Evolutionary conservation across 768 basidiomycete species (phyloP).

Genomic region (Pilatotrama ljubarskyi): DNA sequence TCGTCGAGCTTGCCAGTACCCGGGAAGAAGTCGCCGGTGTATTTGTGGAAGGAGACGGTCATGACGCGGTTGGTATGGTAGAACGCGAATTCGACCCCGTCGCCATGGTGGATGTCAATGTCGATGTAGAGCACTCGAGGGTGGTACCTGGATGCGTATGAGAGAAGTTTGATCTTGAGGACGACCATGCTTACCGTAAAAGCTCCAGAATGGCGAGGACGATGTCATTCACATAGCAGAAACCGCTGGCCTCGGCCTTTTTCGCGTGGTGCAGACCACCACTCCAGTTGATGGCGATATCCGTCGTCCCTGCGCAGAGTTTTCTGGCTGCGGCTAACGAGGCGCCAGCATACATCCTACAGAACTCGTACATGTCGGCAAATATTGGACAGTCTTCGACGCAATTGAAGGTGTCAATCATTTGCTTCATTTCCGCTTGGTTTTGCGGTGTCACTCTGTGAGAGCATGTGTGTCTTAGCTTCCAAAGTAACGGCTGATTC

Average conservation of each 20-base stretch:
- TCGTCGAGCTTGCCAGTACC: slow-evolving; percentile 96
- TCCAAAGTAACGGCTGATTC: no score
- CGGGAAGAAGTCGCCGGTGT: slow-evolving; percentile 97
- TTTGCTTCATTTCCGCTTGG: slow-evolving; percentile 64
- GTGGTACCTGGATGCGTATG: slow-evolving; percentile 61
- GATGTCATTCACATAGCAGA: slow-evolving; percentile 98
- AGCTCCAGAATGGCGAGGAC: slow-evolving; percentile 93
- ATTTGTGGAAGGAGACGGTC: slow-evolving; percentile 99
- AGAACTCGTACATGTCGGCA: slow-evolving; percentile 92
- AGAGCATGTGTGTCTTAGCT: no score
- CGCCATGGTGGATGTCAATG: slow-evolving; percentile 98
- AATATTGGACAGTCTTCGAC: slow-evolving; percentile 98
- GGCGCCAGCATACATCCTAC: slow-evolving; percentile 89
- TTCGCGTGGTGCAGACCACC: slow-evolving; percentile 98
- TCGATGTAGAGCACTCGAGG: slow-evolving; percentile 97
- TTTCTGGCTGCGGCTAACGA: slow-evolving; percentile 91
- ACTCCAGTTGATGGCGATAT: slow-evolving; percentile 99
- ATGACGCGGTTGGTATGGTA: slow-evolving; percentile 98
- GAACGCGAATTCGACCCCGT: slow-evolving; percentile 97
- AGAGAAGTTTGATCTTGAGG: not conserved
- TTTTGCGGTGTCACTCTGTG: slow-evolving; percentile 81
- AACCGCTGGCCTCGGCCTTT: slow-evolving; percentile 96
- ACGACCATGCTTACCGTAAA: slow-evolving; percentile 40
- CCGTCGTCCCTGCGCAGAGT: slow-evolving; percentile 79
- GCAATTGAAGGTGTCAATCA: slow-evolving; percentile 89